Base-by-base conservation (phyloP, 345 rosid species). In the Gossypium herbaceum region DNA sequence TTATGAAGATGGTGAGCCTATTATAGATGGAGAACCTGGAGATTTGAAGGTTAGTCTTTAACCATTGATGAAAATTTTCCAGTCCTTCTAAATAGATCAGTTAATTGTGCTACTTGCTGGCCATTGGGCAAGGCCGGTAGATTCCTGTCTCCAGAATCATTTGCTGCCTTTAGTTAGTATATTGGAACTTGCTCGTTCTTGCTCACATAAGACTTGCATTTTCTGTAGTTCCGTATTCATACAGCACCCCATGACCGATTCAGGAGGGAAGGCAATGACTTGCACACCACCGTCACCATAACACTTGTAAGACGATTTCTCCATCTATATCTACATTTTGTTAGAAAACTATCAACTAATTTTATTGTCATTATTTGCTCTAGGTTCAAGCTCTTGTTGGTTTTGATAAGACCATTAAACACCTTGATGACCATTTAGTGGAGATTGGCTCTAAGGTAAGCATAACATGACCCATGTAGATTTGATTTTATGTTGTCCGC, bases 301-400 rank as follows among this genome's bases (percentile, higher is more conserved):
- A 91, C 97, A 75, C 90, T 95, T 89, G 99, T 95, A 83, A 81
- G 68, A 69, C 73, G 45, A 3, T 22, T 16, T 15, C 25, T 55
- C 65, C 13, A 45, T 48, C 8, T 22, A 39, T 13, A n/a, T 52
- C 43, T 11, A 79, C 41, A 44, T 59, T 16, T 54, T 48, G 34
- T 9, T 2, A 4, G 19, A 19, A 58, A 54, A 57, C 34, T 17
- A 19, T 43, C 8, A 57, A 43, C 56, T 41, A 52, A 51, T 48
- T 27, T 51, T 25, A 44, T 7, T 58, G 60, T 24, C 16, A 13
- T 3, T 50, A 47, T 43, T 59, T 47, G 66, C 9, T 63, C 19
- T 76, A 95, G 99, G 92, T 93, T 67, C 94, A 95, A 88, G 97
- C 98, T 15, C 94, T 95, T 73, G 97, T 93, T 82, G 99, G 99